A percentile compares a stretch with the other conserved stretches of the same genome.
Evolutionary conservation across 192 early-diverging fungal genomes (phyloP).

Genomic region (Backusella luteola): DNA sequence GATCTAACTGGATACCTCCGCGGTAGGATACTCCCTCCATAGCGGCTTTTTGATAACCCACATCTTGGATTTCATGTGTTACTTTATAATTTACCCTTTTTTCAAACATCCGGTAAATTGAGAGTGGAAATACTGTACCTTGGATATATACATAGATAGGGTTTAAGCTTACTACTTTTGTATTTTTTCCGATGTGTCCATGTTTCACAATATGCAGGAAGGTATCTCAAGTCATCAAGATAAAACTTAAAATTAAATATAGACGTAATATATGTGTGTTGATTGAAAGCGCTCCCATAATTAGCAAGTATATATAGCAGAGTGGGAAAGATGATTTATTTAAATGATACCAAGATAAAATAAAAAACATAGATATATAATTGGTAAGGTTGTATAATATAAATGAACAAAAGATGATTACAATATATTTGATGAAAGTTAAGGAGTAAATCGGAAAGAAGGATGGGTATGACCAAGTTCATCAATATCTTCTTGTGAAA

Average conservation of each 20-base stretch:
- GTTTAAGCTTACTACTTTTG: not conserved
- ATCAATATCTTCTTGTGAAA: conserved; percentile 12
- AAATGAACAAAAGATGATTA: not conserved
- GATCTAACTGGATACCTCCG: too few relatives aligned
- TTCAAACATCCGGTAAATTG: too few relatives aligned
- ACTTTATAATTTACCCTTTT: not conserved
- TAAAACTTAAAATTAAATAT: not conserved
- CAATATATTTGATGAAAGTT: not conserved
- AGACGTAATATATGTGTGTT: not conserved
- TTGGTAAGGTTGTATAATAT: not conserved
- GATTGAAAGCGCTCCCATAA: not conserved
- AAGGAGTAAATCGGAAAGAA: conserved; percentile 2
- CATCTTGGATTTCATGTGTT: not conserved
- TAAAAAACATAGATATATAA: not conserved
- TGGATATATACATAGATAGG: not conserved
- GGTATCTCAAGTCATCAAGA: not conserved
- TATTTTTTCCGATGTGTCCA: not conserved
- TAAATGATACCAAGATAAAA: not conserved
- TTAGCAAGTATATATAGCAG: not conserved
- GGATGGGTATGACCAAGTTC: conserved; percentile 14
- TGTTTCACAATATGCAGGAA: not conserved
- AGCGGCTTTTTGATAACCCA: not conserved
- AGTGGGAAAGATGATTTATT: not conserved
- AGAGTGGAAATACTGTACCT: too few relatives aligned
- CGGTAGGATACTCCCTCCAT: not conserved